Evolutionary conservation across 2,329 filamentous ascomycete species (phyloP).

Genomic region (Aspergillus sp.): DNA sequence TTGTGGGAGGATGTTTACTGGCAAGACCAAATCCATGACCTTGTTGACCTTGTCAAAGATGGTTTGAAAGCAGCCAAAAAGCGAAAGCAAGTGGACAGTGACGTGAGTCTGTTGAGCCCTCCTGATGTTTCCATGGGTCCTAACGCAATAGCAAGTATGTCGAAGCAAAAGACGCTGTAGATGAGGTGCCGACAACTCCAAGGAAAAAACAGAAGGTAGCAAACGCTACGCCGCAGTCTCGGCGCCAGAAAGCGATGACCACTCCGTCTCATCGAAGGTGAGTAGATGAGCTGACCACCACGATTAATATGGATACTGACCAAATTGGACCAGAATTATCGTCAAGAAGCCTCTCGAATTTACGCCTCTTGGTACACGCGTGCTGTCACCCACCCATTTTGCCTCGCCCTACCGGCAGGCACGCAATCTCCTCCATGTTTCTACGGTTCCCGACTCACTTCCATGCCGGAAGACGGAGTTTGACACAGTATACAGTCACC

Average conservation of each 20-base stretch:
- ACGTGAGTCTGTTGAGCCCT: conserved; percentile 29
- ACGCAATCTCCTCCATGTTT: conserved; percentile 85
- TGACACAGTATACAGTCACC: conserved; percentile 84
- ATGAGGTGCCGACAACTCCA: conserved; percentile 50
- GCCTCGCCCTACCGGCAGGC: conserved; percentile 89
- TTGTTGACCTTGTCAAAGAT: conserved; percentile 67
- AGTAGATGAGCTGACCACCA: conserved; percentile 24
- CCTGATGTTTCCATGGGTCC: not conserved
- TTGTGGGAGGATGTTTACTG: conserved; percentile 82
- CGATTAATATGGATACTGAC: conserved; percentile 24
- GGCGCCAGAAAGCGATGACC: conserved; percentile 47
- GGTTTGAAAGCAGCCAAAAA: conserved; percentile 66
- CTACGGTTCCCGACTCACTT: conserved; percentile 82
- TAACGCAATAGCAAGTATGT: conserved; percentile 31
- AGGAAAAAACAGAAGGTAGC: conserved; percentile 57
- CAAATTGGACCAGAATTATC: conserved; percentile 51
- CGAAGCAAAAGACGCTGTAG: conserved; percentile 32
- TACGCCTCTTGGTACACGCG: conserved; percentile 86
- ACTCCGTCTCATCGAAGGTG: conserved; percentile 66
- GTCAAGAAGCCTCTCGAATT: conserved; percentile 91
- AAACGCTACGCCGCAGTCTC: conserved; percentile 43
- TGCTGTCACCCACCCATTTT: conserved; percentile 72
- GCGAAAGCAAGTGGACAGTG: conserved; percentile 39
- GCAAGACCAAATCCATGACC: conserved; percentile 61
- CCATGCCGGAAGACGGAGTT: conserved; percentile 94